These are phyloP conservation scores for Mortierella sp. DNA, from an alignment of 371 early-diverging fungal genomes.

Conservation along the genomic window DNA sequence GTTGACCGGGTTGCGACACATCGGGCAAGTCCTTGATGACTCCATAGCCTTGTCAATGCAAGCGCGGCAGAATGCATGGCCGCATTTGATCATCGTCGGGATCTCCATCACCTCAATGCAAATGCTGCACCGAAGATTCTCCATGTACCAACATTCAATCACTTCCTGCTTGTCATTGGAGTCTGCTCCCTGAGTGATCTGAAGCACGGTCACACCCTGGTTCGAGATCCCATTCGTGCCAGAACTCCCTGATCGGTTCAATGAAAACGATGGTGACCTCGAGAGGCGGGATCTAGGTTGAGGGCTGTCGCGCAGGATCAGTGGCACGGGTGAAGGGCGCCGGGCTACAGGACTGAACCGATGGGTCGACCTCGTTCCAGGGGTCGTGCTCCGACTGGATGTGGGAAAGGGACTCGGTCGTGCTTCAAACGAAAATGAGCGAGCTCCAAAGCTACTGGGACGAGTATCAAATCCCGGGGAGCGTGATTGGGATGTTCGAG, in stretches of 20 bases:
- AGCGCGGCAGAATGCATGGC: slow-evolving; percentile 30
- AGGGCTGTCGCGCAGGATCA: slow-evolving; percentile 10
- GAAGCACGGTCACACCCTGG: background rate
- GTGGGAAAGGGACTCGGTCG: slow-evolving; percentile 18
- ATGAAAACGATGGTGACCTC: slow-evolving; percentile 3
- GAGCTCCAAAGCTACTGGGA: too few relatives aligned
- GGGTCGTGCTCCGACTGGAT: slow-evolving; percentile 17
- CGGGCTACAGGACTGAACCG: slow-evolving; percentile 22
- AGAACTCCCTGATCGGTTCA: background rate
- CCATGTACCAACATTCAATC: slow-evolving; percentile 17
- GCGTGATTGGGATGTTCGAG: background rate
- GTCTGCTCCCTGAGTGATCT: slow-evolving; percentile 1
- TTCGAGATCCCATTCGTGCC: background rate
- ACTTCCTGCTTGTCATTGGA: too few relatives aligned
- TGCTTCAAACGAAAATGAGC: slow-evolving; percentile 18
- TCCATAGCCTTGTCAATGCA: slow-evolving; percentile 22
- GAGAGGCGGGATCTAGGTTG: slow-evolving; percentile 2
- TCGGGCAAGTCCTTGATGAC: slow-evolving; percentile 22
- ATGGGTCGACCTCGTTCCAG: slow-evolving; percentile 1
- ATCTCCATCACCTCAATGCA: slow-evolving; percentile 28
- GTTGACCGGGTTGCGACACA: slow-evolving; percentile 24
- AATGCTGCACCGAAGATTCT: slow-evolving; percentile 28
- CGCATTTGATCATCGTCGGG: slow-evolving; percentile 31
- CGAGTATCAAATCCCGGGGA: too few relatives aligned
- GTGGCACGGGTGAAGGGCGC: slow-evolving; percentile 25